Evolutionary conservation across 768 basidiomycete species (phyloP), one percentile per base, ranked within the genome.

Genomic region (Rhodotorula toruloides): DNA sequence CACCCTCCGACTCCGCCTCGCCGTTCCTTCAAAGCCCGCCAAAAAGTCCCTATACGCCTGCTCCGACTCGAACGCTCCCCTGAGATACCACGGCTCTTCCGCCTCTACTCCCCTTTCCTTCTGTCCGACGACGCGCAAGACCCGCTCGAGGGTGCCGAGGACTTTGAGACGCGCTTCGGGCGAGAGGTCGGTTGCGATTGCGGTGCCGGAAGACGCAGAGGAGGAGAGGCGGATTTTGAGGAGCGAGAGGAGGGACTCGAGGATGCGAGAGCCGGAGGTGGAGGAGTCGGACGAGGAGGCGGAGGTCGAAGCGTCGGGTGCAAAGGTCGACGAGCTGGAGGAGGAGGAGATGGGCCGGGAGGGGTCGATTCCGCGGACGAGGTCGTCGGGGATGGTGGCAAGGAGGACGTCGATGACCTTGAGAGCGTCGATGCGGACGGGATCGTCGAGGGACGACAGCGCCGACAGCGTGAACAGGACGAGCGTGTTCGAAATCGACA

Each of bases 361-460:
- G 19, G 61, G 65, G 29, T 67, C 65, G 88, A 89, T 93, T 13
- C 86, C 85, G 57, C 80, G 79, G 6, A 86, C 82, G 8, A 91
- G 84, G 13, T 81, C 78, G 47, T 81, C 81, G 16, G 92, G 91
- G 8, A 88, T 83, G 64, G 80, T 74, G 43, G 87, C 84, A 7
- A 96, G 81, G 46, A 91, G 81, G 31, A 93, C 75, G 72, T 88
- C 83, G 48, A 97, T 77, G 71, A 91, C 84, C 19, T 86, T 85
- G 59, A 94, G 81, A 6, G 91, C 90, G 74, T 97, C 93, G 44
- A 97, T 83, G 22, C 91, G 84, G 65, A 97, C 91, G 77, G 94
- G 91, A 29, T 92, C 92, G 76, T 92, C 96, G 53, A 98, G 94
- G 73, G 93, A 89, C 0, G 90, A 92, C 76, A 93, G 87, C 0